A percentile compares a stretch with the other conserved stretches of the same genome.
Evolutionary conservation across 192 early-diverging fungal species (phyloP).

Genomic region (Coemansia sp.): DNA sequence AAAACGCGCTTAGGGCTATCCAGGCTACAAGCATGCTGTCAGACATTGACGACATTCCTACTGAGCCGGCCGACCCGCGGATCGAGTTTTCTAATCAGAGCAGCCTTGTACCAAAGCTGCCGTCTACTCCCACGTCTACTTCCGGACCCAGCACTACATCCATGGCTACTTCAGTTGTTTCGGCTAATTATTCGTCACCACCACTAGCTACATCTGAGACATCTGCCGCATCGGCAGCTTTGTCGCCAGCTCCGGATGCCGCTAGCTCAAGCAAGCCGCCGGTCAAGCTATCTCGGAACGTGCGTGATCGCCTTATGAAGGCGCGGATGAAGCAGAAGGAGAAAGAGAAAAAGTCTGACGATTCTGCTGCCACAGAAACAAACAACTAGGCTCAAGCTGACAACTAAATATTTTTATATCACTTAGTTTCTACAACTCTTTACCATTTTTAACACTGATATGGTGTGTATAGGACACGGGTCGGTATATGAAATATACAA

Average conservation of each 20-base stretch:
- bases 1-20: constrained; percentile 42
- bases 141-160: neutral
- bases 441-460: too few relatives aligned
- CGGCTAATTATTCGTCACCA: neutral
- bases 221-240: neutral
- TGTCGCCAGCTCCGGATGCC: neutral
- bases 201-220: neutral
- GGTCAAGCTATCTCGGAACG: constrained; percentile 35
- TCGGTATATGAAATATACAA: too few relatives aligned
- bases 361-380: too few relatives aligned
- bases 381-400: too few relatives aligned
- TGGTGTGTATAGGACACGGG: too few relatives aligned
- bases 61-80: constrained; percentile 26
- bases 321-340: constrained; percentile 45
- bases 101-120: neutral
- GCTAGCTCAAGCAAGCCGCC: constrained; percentile 5
- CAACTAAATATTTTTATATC: too few relatives aligned
- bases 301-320: constrained; percentile 44
- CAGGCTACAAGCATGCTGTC: constrained; percentile 33
- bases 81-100: constrained; percentile 11
- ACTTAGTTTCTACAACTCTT: too few relatives aligned
- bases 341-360: constrained; percentile 11
- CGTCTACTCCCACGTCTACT: neutral
- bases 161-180: neutral
- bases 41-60: constrained; percentile 27